A percentile compares a stretch with the other conserved stretches of the same genome.
These are phyloP conservation scores for Paramyrothecium sp. DNA, from an alignment of 2,329 filamentous ascomycete genomes.

Conservation along the genomic window DNA sequence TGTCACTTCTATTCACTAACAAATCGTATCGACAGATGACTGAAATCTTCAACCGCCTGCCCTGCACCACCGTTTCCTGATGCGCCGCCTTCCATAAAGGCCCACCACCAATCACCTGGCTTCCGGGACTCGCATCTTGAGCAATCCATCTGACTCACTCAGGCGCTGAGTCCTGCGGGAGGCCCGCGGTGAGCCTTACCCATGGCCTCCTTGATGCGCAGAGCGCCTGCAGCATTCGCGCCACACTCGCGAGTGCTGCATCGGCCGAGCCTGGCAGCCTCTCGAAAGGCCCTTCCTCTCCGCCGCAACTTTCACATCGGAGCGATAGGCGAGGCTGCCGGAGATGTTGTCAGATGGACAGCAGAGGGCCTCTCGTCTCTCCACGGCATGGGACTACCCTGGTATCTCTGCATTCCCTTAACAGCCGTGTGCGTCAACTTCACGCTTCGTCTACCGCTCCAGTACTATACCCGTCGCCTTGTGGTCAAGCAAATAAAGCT, in stretches of 20 bases:
- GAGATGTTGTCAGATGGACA: slow-evolving; percentile 34
- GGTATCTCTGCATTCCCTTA: slow-evolving; percentile 55
- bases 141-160: too few relatives aligned
- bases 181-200: background rate
- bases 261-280: slow-evolving; percentile 3
- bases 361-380: slow-evolving; percentile 41
- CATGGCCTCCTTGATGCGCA: slow-evolving; percentile 3
- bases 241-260: slow-evolving; percentile 5
- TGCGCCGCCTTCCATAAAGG: too few relatives aligned
- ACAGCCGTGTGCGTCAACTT: slow-evolving; percentile 45
- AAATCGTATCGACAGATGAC: too few relatives aligned
- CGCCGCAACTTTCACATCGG: slow-evolving; percentile 32
- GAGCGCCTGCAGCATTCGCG: slow-evolving; percentile 6
- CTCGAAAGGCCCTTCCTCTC: slow-evolving; percentile 1
- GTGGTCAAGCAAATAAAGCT: slow-evolving; percentile 24
- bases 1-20: too few relatives aligned
- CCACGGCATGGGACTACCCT: slow-evolving; percentile 47
- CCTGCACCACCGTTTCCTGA: too few relatives aligned
- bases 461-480: slow-evolving; percentile 35
- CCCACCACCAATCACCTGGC: too few relatives aligned
- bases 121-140: too few relatives aligned
- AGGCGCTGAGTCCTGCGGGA: too few relatives aligned
- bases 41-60: too few relatives aligned
- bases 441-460: slow-evolving; percentile 45
- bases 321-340: slow-evolving; percentile 16